Conservation (phyloP, 805 yeast species). For the Saturnispora ahearnii region DNA sequence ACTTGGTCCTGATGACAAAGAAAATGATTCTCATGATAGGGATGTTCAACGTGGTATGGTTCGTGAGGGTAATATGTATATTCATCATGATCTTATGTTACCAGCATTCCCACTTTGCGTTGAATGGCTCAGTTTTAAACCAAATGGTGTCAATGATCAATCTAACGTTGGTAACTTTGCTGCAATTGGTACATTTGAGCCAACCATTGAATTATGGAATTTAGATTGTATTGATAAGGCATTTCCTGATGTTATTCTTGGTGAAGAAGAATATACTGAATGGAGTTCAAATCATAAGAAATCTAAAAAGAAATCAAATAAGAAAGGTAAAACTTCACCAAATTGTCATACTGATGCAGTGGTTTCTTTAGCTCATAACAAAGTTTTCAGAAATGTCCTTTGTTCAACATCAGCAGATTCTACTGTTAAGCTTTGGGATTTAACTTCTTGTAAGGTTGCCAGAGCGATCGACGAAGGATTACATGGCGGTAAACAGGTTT, state of each 20-base stretch:
- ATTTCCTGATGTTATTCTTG: conserved; percentile 87
- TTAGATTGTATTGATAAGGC: conserved; percentile 87
- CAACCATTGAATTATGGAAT: conserved; percentile 96
- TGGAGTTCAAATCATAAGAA: conserved; percentile 17
- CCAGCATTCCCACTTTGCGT: conserved; percentile 96
- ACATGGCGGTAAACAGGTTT: conserved; percentile 75
- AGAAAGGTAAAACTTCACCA: conserved; percentile 38
- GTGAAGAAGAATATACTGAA: conserved; percentile 48
- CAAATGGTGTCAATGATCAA: conserved; percentile 38
- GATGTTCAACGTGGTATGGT: conserved; percentile 65
- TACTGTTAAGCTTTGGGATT: conserved; percentile 94
- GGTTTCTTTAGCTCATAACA: conserved; percentile 76
- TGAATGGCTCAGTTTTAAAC: conserved; percentile 83
- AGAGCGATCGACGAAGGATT: conserved; percentile 56
- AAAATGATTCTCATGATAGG: conserved; percentile 54
- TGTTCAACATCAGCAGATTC: conserved; percentile 94
- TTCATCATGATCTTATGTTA: conserved; percentile 93
- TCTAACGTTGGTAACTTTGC: conserved; percentile 75
- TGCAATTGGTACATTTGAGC: conserved; percentile 95
- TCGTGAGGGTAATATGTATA: conserved; percentile 71
- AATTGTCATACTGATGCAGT: conserved; percentile 89
- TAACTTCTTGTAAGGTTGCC: conserved; percentile 63
- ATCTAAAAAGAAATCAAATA: conserved; percentile 37
- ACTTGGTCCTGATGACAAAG: conserved; percentile 42
- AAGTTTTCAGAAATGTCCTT: conserved; percentile 68